Base-by-base conservation (phyloP, 75 land plant species). In the Selaginella tamariscina region DNA sequence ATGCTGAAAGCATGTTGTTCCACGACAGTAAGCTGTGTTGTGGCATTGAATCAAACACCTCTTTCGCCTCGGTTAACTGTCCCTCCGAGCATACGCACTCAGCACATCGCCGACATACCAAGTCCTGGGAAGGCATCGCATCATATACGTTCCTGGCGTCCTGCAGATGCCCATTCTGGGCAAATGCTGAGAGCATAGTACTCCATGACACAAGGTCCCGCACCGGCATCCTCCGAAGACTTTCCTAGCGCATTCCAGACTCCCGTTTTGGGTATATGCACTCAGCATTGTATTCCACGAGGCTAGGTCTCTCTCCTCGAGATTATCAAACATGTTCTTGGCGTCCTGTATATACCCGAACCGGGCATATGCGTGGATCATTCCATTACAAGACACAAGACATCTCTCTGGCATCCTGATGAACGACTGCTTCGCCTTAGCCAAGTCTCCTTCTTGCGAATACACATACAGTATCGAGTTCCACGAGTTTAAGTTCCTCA, bases 381-480 rank as follows among this genome's bases (percentile, higher is more conserved):
- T 39, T 5, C 11, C 49, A 39, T 39, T 39, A 5, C 49, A 59
- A 8, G 62, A 59, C 8, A 59, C 62, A 8, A 59, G 5, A n/a
- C 26, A 21, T 2, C 23, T 5, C 62, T 59, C 8, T 5, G 62
- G 62, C 62, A 59, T 59, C 62, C 23, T 21, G 23, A 9, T 9
- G n/a, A 59, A 59, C 8, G 8, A 59, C 26, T n/a, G 5, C 21
- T 23, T 23, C 8, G 62, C 62, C 18, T 59, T 59, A n/a, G 26
- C 9, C 9, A 59, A 2, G 62, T 59, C 62, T 23, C 62, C 62
- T 27, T 59, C 27, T 59, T 59, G 62, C 8, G 62, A 21, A 59
- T 59, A 59, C 8, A 9, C 62, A 9, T 8, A 21, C 21, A 59
- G 8, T 5, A 59, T 59, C 8, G 62, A 2, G n/a, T 59, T 59